Evolutionary conservation across 805 yeast genomes (phyloP), one percentile per base, ranked within the genome.

Genomic region (Saccharomycopsis fodiens): DNA sequence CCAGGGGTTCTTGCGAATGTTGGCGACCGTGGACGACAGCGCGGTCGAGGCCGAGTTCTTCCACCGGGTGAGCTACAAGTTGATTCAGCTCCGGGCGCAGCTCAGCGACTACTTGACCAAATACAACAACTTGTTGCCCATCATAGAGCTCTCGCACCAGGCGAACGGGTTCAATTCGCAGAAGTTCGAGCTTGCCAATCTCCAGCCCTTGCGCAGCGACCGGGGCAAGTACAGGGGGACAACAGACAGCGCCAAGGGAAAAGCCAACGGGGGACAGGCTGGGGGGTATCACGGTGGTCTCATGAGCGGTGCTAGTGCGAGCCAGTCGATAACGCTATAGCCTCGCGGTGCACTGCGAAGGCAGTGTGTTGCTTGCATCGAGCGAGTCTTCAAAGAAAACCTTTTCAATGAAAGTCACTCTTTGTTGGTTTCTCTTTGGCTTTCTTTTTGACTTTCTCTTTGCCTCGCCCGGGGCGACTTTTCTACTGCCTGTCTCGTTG

Each of bases 81-180:
- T 51, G 20, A 42, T 51, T 16, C 27, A 42, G 15, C 31, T 51
- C 25, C 21, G 54, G 29, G 19, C 37, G 12, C 19, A 39, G 27
- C 29, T 51, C n/a, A 16, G 32, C 27, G 27, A 39, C 8, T 45
- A 48, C 30, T 45, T 51, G 34, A 35, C 42, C 4, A 27, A 36
- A 10, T 82, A 84, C 53, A 72, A 73, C 45, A 78, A 76, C 35
- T 69, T 91, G 73, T 61, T 79, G 27, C 93, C 95, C 0, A 65
- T 79, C 41, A 72, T 93, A 12, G 68, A 77, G 51, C 39, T 47
- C 5, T 23, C 48, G 4, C 49, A 42, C 17, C 52, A 51, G 22
- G 23, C 42, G n/a, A 45, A 39, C 13, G 54, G 54, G 16, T 43
- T 51, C 39, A 39, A 32, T 32, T 8, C 29, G n/a, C 42, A 43